Evolutionary conservation across 495 filamentous ascomycete species (phyloP), one percentile per base, ranked within the genome.

Genomic region (Mycothermus thermophilus): DNA sequence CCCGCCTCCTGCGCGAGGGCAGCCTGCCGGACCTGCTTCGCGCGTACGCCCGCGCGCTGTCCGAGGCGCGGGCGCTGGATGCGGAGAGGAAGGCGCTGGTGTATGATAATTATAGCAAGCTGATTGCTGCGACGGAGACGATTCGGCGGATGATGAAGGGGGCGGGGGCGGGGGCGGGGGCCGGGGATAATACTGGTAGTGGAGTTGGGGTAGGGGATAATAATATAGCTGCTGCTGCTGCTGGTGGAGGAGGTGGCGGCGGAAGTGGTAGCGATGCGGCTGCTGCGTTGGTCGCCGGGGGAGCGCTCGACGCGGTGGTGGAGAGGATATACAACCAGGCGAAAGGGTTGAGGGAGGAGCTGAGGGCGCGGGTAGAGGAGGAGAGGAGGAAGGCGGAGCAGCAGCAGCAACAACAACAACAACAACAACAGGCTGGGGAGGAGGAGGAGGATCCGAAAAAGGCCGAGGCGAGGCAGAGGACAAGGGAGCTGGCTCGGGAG

Each of bases 61-160:
- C 64, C 44, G 90, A 96, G 54, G 90, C 93, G 23, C 67, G 85
- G 15, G 82, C 80, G 2, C 67, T 96, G 12, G 90, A 96, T 50
- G 87, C 88, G 14, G 90, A 97, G 63, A 76, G 83, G 48, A 97
- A 97, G 58, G 86, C 90, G 15, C 64, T 97, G 26, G 90, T 97
- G 4, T 97, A 97, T 54, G 90, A 97, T 55, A 97, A 97, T 54
- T 97, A 95, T 57, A 83, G 75, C 42, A 96, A 95, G 63, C 62
- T 97, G 48, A 95, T 97, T 42, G 72, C 75, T 12, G 90, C 90
- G 11, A 95, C 92, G 10, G 86, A 93, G 54, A 96, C 88, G 9
- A 97, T 97, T 50, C 71, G 83, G 16, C 43, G 59, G 58, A 87
- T 87, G 82, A 58, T 79, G 24, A 60, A 65, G 13, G 79, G 74